Evolutionary conservation across 2,329 filamentous ascomycete genomes (phyloP).

Genomic region (Pestalotiopsis sp.): DNA sequence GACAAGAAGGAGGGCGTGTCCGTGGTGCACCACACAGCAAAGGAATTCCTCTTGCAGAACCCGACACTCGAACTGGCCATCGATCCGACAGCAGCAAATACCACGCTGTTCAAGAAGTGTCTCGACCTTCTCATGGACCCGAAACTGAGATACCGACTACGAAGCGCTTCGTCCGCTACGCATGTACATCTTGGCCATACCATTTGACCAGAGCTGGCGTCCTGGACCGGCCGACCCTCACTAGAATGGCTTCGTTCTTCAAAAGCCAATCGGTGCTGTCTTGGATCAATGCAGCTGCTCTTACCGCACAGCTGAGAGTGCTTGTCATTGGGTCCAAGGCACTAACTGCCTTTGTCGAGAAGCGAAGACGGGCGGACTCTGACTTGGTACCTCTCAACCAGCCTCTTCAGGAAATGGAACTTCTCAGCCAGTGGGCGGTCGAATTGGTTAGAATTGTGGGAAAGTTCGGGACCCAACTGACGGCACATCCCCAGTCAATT

Average conservation of each 20-base stretch:
- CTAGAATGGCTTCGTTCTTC: background rate
- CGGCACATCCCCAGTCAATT: background rate
- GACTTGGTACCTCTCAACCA: background rate
- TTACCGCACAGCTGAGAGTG: background rate
- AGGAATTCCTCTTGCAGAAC: constrained; percentile 18
- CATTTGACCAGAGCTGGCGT: background rate
- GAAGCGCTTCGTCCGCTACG: background rate
- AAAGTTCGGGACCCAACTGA: background rate
- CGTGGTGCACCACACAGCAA: constrained; percentile 31
- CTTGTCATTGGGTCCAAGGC: background rate
- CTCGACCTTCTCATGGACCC: too few species aligned
- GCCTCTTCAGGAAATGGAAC: background rate
- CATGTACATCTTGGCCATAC: background rate
- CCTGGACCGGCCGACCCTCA: background rate
- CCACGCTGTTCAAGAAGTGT: background rate
- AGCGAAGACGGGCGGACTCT: background rate
- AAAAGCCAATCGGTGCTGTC: background rate
- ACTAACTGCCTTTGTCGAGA: background rate
- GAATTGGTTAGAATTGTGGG: background rate
- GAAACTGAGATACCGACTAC: background rate
- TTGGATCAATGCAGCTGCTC: background rate
- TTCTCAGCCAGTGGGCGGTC: background rate
- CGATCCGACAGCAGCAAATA: background rate
- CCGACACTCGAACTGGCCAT: background rate
- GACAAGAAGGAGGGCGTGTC: constrained; percentile 28